Evolutionary conservation across 1,284 basidiomycete genomes (phyloP).

Genomic region (Cutaneotrichosporon sp.): DNA sequence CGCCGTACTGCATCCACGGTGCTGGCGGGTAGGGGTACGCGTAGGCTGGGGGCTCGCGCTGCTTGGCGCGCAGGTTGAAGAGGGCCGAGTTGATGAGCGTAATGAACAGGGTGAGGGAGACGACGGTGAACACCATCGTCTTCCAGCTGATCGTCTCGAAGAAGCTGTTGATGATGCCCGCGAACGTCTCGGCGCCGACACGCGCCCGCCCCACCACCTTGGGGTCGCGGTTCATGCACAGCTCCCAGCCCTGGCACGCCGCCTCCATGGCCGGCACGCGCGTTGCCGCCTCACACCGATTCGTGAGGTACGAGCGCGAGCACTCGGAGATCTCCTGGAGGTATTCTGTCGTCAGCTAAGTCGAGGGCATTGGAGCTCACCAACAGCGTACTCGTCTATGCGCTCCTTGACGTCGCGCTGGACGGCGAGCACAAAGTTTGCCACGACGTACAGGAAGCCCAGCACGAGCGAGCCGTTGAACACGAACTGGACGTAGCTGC

Average conservation of each 20-base stretch:
- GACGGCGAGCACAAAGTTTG: slow-evolving; percentile 85
- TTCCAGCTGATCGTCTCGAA: slow-evolving; percentile 98
- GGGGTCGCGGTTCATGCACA: slow-evolving; percentile 95
- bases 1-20: slow-evolving; percentile 2
- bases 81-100: slow-evolving; percentile 79
- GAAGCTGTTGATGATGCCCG: slow-evolving; percentile 93
- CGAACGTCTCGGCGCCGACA: slow-evolving; percentile 91
- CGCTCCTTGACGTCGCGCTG: slow-evolving; percentile 87
- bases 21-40: slow-evolving; percentile 8
- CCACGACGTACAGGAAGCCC: slow-evolving; percentile 78
- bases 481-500: slow-evolving; percentile 86
- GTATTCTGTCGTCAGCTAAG: slow-evolving; percentile 63
- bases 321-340: slow-evolving; percentile 87
- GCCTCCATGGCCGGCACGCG: slow-evolving; percentile 80
- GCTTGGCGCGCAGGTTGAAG: slow-evolving; percentile 54
- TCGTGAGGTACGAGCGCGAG: slow-evolving; percentile 72
- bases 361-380: slow-evolving; percentile 58
- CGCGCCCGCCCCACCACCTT: slow-evolving; percentile 82
- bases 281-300: slow-evolving; percentile 68
- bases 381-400: slow-evolving; percentile 84
- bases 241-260: slow-evolving; percentile 84
- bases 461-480: slow-evolving; percentile 88
- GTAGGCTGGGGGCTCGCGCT: slow-evolving; percentile 37
- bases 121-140: slow-evolving; percentile 82
- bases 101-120: slow-evolving; percentile 75